Conservation (phyloP, 495 filamentous ascomycete genomes). For the Aspergillus ellipticus region DNA sequence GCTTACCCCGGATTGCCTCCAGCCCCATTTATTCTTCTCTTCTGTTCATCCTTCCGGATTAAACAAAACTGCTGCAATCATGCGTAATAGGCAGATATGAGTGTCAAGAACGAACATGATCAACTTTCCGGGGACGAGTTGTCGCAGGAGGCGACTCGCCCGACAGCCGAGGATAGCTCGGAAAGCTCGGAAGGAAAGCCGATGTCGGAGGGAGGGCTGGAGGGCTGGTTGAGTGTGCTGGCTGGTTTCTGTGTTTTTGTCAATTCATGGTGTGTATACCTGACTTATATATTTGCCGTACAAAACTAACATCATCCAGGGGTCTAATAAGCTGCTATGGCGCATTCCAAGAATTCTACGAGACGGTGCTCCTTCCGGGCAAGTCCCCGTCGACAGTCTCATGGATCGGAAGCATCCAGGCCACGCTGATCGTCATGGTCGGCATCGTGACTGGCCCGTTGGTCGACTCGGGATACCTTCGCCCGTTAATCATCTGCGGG, state of each 20-base stretch:
- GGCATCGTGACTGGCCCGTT: constrained; percentile 41
- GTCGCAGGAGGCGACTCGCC: not conserved
- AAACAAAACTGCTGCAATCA: too few species aligned
- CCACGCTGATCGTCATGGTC: constrained; percentile 36
- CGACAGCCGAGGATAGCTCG: not conserved
- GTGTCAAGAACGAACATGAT: not conserved
- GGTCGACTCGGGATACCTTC: constrained; percentile 43
- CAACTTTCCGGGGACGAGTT: not conserved
- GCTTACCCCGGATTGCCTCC: too few species aligned
- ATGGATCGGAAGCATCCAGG: constrained; percentile 49
- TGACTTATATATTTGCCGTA: not conserved
- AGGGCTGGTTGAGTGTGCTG: constrained; percentile 26
- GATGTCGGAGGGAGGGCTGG: constrained; percentile 26
- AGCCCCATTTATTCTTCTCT: too few species aligned
- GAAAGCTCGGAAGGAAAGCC: not conserved
- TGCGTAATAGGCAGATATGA: not conserved
- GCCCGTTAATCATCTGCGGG: constrained; percentile 25
- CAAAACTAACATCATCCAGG: constrained; percentile 12
- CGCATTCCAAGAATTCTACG: constrained; percentile 45
- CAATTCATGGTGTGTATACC: constrained; percentile 26
- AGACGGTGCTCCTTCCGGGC: constrained; percentile 26
- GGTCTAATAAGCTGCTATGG: constrained; percentile 47
- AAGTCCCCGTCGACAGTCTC: constrained; percentile 32
- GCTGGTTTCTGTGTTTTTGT: constrained; percentile 26
- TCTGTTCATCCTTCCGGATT: too few species aligned